A percentile compares a stretch with the other conserved stretches of the same genome.
Evolutionary conservation across 257 asterid species (phyloP).

Genomic region (Petunia axillaris): DNA sequence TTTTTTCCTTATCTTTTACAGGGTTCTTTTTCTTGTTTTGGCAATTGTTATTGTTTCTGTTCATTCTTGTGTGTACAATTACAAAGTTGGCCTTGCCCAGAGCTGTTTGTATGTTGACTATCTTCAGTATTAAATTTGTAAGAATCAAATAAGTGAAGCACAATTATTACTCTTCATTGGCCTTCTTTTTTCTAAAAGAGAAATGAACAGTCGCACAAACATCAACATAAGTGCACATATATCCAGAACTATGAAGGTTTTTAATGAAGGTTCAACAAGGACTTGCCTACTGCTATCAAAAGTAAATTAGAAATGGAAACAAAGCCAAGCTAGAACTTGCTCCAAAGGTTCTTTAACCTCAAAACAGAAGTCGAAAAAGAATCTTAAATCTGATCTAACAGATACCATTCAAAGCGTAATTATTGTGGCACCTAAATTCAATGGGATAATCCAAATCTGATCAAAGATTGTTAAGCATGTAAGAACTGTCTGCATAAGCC

Average conservation of each 20-base stretch:
- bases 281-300: neutral
- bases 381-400: neutral
- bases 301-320: neutral
- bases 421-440: conserved; percentile 7
- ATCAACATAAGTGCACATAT: neutral
- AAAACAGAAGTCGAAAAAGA: neutral
- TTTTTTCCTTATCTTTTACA: neutral
- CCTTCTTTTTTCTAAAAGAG: conserved; percentile 11
- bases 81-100: conserved; percentile 21
- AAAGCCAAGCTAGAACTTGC: neutral
- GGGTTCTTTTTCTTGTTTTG: neutral
- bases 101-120: neutral
- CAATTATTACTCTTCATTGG: neutral
- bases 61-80: conserved; percentile 27
- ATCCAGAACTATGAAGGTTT: neutral
- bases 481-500: neutral
- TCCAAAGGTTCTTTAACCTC: neutral
- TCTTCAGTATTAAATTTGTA: conserved; percentile 11
- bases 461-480: conserved; percentile 17
- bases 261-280: neutral
- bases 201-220: neutral
- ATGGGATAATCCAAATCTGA: conserved; percentile 9
- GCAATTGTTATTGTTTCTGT: neutral
- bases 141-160: conserved; percentile 11
- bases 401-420: neutral